Evolutionary conservation across 2,329 filamentous ascomycete genomes (phyloP), one percentile per base, ranked within the genome.

Genomic region (Chaetomium olivaceum): DNA sequence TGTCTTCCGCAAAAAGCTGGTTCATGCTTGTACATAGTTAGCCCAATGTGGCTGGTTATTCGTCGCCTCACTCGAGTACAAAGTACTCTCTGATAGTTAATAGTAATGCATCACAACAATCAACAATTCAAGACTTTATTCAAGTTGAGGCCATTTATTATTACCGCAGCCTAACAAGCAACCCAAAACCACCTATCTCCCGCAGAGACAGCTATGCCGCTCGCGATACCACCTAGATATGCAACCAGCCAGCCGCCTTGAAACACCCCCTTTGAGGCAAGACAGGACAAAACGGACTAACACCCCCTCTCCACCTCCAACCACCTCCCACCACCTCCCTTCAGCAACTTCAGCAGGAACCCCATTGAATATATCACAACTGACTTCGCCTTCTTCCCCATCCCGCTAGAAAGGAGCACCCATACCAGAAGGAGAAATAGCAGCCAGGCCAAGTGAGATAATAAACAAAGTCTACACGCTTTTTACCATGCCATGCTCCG

Each of bases 401-500:
- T 52, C 14, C 11, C 11, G 27, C 4, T 55, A 21, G 11, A 36
- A 33, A n/a, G 23, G 7, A 31, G 14, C 2, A 19, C 16, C 14
- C 36, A 5, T 5, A 43, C 16, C 8, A 14, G 8, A 27, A 23
- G 23, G 23, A 52, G 19, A 48, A 48, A 23, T 48, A 23, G n/a
- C 8, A 48, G 46, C n/a, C 27, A 21, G 23, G 46, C n/a, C 27
- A 52, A 23, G 48, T 16, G 14, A 16, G 19, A 52, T 23, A 52
- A 25, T 11, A 56, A 33, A 56, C 8, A 19, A 56, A 36, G 8
- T 56, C 52, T 56, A 56, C 29, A 36, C 52, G 52, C 52, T 56
- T 56, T 55, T 56, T 36, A 14, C 50, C 50, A 52, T 52, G 50
- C 50, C 50, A 52, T 48, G 21, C 46, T 12, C 46, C 46, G 46